Evolutionary conservation across 805 yeast species (phyloP).

Genomic region (Wickerhamiella domercqiae): DNA sequence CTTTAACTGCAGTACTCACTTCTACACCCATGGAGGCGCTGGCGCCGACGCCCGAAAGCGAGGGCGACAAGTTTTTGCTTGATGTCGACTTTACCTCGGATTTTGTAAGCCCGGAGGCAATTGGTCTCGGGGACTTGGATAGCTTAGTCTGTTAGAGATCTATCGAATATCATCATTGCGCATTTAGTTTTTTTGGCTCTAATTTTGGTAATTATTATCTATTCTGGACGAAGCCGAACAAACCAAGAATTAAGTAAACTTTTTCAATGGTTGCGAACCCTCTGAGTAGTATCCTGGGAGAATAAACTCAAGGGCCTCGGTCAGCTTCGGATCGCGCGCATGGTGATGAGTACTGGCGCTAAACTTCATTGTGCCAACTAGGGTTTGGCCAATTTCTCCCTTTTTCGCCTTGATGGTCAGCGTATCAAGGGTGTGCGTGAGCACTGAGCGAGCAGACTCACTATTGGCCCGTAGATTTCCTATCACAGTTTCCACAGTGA

Average conservation of each 20-base stretch:
- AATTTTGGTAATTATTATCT: neutral
- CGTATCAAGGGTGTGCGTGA: conserved; percentile 49
- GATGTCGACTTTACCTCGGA: conserved; percentile 13
- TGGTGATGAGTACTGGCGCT: conserved; percentile 63
- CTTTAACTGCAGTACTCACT: conserved; percentile 10
- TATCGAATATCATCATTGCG: conserved; percentile 3
- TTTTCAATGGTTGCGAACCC: neutral
- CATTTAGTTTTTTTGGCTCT: neutral
- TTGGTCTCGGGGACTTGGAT: conserved; percentile 20
- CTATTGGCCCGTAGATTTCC: conserved; percentile 79
- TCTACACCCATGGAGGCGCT: conserved; percentile 1
- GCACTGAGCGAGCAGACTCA: conserved; percentile 67
- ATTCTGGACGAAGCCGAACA: neutral
- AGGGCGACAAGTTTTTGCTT: conserved; percentile 6
- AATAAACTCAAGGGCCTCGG: conserved; percentile 68
- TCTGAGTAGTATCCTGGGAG: conserved; percentile 49
- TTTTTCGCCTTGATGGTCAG: conserved; percentile 44
- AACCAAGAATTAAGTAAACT: neutral
- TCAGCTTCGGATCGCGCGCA: conserved; percentile 56
- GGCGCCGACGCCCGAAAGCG: neutral
- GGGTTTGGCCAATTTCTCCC: conserved; percentile 53
- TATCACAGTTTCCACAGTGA: conserved; percentile 93
- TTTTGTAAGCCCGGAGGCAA: conserved; percentile 17
- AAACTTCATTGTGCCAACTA: conserved; percentile 62
- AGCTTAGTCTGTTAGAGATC: conserved; percentile 11